Evolutionary conservation across 768 basidiomycete genomes (phyloP), one percentile per base, ranked within the genome.

Genomic region (Auriculariales sp.): DNA sequence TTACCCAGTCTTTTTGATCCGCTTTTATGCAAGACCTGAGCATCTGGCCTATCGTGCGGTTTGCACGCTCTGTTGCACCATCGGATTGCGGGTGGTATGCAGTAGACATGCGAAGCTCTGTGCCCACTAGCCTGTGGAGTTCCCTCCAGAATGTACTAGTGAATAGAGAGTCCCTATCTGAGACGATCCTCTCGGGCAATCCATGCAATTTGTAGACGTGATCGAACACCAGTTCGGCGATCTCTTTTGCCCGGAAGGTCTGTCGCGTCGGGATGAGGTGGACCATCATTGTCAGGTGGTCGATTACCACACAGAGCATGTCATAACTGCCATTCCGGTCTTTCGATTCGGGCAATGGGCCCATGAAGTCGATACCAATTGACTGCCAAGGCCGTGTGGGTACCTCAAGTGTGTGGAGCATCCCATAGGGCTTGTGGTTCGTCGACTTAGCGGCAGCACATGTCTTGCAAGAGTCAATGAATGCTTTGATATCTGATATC

Each of bases 21-120:
- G 39, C 39, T 36, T 7, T 17, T 7, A 49, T 44, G 29, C 30
- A 45, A 42, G 49, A 48, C 19, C 51, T 15, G 14, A 54, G 51
- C 53, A 54, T 54, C 27, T 53, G 52, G 4, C 28, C 48, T 14
- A 55, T 48, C n/a, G 54, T 49, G 0, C 33, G 62, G 47, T 69
- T 58, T 6, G 60, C 54, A 10, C 64, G 54, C 49, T 72, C 69
- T 0, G 65, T 69, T 0, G 63, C 52, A 0, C 70, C 68, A 51
- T 72, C 68, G 0, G 68, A 66, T 49, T 73, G 57, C 0, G 71
- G 71, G 50, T 73, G 71, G 49, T 63, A 72, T 0, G 68, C 55
- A 0, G 64, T 66, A 0, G 67, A 70, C 62, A 73, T 63, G 1
- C 56, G 45, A 0, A 68, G 56, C 12, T 65, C 58, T 0, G 58